Evolutionary conservation across 495 filamentous ascomycete species (phyloP).

Genomic region (Penicillium coprophilum): DNA sequence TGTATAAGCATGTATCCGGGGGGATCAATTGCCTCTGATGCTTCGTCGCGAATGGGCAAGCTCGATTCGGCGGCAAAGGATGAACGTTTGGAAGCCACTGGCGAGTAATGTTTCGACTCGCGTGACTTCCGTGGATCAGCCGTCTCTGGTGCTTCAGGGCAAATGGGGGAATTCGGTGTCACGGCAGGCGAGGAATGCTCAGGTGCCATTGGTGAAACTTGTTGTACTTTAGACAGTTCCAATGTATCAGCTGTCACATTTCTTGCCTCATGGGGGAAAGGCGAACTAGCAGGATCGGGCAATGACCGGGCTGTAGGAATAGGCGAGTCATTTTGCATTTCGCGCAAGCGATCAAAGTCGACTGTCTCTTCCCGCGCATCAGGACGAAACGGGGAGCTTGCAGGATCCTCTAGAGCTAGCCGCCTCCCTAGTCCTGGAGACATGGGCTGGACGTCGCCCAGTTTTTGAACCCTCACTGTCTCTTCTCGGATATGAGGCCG

Average conservation of each 20-base stretch:
- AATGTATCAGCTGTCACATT: slow-evolving; percentile 7
- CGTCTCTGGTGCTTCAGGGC: not conserved
- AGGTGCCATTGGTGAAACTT: not conserved
- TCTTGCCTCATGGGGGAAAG: slow-evolving; percentile 8
- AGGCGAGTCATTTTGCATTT: slow-evolving; percentile 6
- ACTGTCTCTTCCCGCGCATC: slow-evolving; percentile 33
- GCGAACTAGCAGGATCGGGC: slow-evolving; percentile 4
- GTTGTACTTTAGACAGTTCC: slow-evolving; percentile 6
- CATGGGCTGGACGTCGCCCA: slow-evolving; percentile 25
- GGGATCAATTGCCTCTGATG: not conserved
- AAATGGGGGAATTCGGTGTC: not conserved
- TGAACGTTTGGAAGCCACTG: not conserved
- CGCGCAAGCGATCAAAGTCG: slow-evolving; percentile 27
- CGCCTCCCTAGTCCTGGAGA: slow-evolving; percentile 23
- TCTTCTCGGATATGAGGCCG: slow-evolving; percentile 33
- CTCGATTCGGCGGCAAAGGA: not conserved
- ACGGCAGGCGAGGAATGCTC: not conserved
- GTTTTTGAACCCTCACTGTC: slow-evolving; percentile 30
- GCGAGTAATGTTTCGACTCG: not conserved
- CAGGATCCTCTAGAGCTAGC: slow-evolving; percentile 16
- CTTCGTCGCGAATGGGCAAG: not conserved
- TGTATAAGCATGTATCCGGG: not conserved
- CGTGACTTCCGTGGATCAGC: not conserved
- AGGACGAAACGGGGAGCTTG: slow-evolving; percentile 37
- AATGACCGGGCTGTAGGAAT: not conserved